Evolutionary conservation across 768 basidiomycete genomes (phyloP), one percentile per base, ranked within the genome.

Genomic region (Galerina marginata): DNA sequence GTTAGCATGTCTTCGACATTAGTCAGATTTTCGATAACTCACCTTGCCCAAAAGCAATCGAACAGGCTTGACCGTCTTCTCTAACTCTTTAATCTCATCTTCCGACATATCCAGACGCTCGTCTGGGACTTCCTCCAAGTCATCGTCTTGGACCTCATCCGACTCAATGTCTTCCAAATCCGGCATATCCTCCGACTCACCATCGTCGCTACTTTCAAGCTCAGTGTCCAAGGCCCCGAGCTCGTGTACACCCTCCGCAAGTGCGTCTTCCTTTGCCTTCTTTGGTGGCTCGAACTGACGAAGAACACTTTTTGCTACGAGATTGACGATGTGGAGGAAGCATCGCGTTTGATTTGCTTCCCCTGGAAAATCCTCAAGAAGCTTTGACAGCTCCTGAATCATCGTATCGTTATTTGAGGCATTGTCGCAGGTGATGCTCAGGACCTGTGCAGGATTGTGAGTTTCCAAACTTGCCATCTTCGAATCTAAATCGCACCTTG

Each of bases 381-480:
- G 20, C 20, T 20, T 20, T 20, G 20, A 20, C 20, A 48, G 25
- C 6, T n/a, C 46, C 3, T 11, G 3, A 48, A 48, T 26, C 46
- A 48, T 48, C 6, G 46, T 48, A 15, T 48, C 23, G 46, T 48
- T 48, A 26, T 48, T 48, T 20, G 20, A 25, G 11, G 46, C 46
- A 48, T 48, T 48, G 15, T 48, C 46, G 23, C 10, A 20, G 6
- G 46, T 48, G 7, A 48, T 48, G 46, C 46, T 48, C 7, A 48
- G 62, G 63, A 76, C 79, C 78, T 79, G 56, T 20, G 49, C 25
- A 44, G 14, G 44, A 14, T 33, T 50, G 38, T 47, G 20, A 33
- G 43, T 59, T 20, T 20, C 20, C 20, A 20, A 20, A 20, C 20
- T 20, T 20, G 20, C 20, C 20, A 29, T 37, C 20, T 14, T 38